phyloP scores from a whole-genome alignment of 768 basidiomycete species.

The Calocybe gangraenosa region DNA sequence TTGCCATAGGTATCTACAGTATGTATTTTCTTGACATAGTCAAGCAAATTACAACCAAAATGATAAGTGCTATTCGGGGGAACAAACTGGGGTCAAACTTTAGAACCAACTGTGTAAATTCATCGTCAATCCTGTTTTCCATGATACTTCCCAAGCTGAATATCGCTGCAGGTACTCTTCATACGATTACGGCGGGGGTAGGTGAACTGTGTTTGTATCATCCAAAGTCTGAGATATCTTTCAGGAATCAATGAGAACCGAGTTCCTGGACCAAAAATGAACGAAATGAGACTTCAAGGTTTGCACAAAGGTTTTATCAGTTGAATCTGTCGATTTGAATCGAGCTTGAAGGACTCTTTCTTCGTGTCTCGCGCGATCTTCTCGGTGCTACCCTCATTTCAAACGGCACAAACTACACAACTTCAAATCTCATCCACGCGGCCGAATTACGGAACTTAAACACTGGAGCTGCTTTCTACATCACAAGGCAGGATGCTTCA shows the following conservation, averaged over 20 bases:
- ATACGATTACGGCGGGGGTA: conserved; percentile 58
- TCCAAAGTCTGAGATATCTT: background rate
- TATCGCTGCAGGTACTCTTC: conserved; percentile 35
- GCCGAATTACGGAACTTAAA: conserved; percentile 43
- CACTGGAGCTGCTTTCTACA: conserved; percentile 44
- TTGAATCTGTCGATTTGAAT: background rate
- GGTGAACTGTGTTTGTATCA: background rate
- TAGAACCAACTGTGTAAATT: conserved; percentile 52
- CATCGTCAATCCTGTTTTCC: no score
- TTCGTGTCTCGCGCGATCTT: conserved; percentile 47
- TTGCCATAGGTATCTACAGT: conserved; percentile 43
- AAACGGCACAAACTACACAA: conserved; percentile 48
- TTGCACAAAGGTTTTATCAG: background rate
- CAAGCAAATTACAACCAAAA: background rate
- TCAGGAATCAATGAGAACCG: conserved; percentile 50
- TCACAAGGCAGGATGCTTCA: conserved; percentile 42
- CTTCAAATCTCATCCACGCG: conserved; percentile 37
- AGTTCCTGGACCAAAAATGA: conserved; percentile 44
- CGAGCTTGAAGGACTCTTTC: conserved; percentile 50
- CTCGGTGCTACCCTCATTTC: conserved; percentile 38
- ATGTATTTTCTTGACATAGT: conserved; percentile 5
- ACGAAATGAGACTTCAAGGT: conserved; percentile 52
- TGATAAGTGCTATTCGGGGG: conserved; percentile 53
- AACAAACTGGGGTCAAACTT: conserved; percentile 60
- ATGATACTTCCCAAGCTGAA: background rate